Evolutionary conservation across 2,329 filamentous ascomycete species (phyloP).

Genomic region (Neopestalotiopsis sp.): DNA sequence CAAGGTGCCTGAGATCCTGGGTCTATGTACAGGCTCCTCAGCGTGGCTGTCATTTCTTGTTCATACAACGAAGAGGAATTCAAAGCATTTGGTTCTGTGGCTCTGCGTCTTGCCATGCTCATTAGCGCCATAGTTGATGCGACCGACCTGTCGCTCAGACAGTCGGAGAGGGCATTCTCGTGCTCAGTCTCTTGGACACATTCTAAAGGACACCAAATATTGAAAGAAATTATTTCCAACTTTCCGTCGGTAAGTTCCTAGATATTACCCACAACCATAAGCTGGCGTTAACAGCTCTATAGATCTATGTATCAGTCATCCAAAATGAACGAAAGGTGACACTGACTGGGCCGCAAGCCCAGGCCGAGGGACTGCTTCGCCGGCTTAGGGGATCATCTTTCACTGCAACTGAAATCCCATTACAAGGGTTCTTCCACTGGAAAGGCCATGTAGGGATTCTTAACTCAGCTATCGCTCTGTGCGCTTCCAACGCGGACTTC

Average conservation of each 20-base stretch:
- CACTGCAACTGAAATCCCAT: no score
- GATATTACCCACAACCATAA: not conserved
- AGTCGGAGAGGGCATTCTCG: not conserved
- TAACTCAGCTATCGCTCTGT: no score
- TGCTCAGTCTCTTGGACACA: not conserved
- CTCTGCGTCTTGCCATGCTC: constrained; percentile 4
- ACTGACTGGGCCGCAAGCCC: no score
- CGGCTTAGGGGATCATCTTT: no score
- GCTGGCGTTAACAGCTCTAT: not conserved
- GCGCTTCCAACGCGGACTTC: no score
- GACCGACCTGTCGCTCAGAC: not conserved
- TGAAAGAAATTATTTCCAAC: not conserved
- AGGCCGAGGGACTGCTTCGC: no score
- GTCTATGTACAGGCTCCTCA: not conserved
- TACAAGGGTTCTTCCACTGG: no score
- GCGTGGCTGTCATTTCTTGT: not conserved
- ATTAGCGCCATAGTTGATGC: constrained; percentile 8
- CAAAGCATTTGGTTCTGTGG: not conserved
- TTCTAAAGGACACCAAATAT: not conserved
- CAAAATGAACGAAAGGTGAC: not conserved
- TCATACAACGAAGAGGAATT: not conserved
- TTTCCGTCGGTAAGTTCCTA: not conserved
- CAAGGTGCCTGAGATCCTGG: not conserved
- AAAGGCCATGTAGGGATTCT: no score
- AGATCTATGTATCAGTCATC: not conserved